These are phyloP conservation scores for Cystofilobasidium macerans DNA, from an alignment of 768 basidiomycete genomes.

Conservation along the genomic window DNA sequence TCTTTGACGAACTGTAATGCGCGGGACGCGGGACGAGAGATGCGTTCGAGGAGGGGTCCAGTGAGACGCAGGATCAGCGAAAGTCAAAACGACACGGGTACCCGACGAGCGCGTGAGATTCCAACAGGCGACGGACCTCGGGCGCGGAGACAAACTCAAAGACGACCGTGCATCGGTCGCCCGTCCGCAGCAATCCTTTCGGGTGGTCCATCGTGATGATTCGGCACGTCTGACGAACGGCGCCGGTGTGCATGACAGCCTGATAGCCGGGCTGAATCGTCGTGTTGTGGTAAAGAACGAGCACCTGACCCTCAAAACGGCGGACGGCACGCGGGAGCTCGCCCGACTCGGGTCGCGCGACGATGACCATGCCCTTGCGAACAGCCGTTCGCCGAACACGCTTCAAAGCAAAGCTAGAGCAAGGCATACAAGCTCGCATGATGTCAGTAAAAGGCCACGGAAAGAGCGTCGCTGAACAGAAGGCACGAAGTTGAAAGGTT, in stretches of 20 bases:
- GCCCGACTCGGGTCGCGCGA: slow-evolving; percentile 71
- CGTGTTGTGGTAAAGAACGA: slow-evolving; percentile 57
- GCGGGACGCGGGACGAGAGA: no score
- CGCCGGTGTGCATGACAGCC: slow-evolving; percentile 31
- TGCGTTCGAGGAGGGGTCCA: slow-evolving; percentile 61
- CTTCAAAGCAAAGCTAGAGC: slow-evolving; percentile 63
- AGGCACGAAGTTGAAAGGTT: neutral
- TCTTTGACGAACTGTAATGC: slow-evolving; percentile 57
- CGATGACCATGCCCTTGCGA: slow-evolving; percentile 89
- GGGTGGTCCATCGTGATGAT: slow-evolving; percentile 53
- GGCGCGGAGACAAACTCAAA: slow-evolving; percentile 66
- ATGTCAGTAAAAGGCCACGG: no score
- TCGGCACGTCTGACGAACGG: slow-evolving; percentile 32
- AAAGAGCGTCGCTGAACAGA: neutral
- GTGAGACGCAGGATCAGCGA: neutral
- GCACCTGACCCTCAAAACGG: slow-evolving; percentile 83
- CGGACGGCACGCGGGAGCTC: slow-evolving; percentile 50
- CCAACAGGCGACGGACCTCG: slow-evolving; percentile 8
- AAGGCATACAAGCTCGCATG: no score
- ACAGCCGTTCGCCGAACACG: slow-evolving; percentile 67
- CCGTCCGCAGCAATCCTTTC: slow-evolving; percentile 77
- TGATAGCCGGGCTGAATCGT: slow-evolving; percentile 25
- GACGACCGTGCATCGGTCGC: slow-evolving; percentile 83
- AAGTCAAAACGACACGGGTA: neutral
- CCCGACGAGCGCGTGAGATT: neutral